Conservation (phyloP, 805 yeast species). For the Candida schatavii region DNA sequence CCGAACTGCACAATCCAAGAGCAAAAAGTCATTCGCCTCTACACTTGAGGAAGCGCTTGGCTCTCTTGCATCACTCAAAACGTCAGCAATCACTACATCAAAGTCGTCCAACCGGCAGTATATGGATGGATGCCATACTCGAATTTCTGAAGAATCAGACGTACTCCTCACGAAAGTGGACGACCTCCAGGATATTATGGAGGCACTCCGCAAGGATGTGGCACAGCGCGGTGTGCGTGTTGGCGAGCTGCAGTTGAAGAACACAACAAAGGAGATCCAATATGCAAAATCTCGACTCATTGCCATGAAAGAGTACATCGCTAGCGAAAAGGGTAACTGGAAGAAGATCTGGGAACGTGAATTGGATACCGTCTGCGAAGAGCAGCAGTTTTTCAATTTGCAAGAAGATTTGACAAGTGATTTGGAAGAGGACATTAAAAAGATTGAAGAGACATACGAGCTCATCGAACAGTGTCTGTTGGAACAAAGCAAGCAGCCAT, state of each 20-base stretch:
- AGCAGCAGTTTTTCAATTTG: conserved; percentile 85
- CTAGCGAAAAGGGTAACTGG: conserved; percentile 79
- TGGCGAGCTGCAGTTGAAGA: conserved; percentile 64
- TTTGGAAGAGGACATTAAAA: conserved; percentile 73
- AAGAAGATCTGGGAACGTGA: conserved; percentile 90
- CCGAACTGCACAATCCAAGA: conserved; percentile 47
- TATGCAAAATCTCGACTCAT: conserved; percentile 53
- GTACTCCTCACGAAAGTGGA: conserved; percentile 74
- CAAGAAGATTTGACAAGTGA: conserved; percentile 85
- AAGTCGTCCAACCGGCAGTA: conserved; percentile 47
- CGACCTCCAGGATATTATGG: conserved; percentile 88
- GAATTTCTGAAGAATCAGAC: conserved; percentile 77
- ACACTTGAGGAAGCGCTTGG: background rate
- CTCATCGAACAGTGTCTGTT: conserved; percentile 78
- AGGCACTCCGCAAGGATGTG: conserved; percentile 84
- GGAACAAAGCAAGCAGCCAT: conserved; percentile 70
- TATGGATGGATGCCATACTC: conserved; percentile 72
- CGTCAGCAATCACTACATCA: conserved; percentile 22
- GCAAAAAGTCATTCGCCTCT: conserved; percentile 9
- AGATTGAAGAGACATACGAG: conserved; percentile 77
- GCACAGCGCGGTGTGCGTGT: conserved; percentile 88
- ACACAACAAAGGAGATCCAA: conserved; percentile 61
- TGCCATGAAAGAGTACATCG: conserved; percentile 58
- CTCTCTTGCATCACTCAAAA: background rate
- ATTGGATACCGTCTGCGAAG: conserved; percentile 85